Conservation (phyloP, 2,329 filamentous ascomycete species). For the Myriangium duriaei region DNA sequence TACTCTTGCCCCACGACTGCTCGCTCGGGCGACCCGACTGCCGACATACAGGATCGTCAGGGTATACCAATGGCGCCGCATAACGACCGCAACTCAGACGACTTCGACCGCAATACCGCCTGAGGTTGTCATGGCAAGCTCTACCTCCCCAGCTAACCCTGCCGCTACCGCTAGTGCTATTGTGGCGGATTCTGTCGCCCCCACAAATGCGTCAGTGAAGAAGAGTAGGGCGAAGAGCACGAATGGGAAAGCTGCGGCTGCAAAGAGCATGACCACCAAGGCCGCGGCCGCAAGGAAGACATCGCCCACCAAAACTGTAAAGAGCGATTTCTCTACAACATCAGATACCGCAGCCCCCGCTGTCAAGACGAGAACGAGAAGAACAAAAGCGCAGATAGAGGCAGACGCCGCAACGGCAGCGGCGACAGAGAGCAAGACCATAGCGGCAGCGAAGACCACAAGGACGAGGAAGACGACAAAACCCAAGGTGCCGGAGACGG, state of each 20-base stretch:
- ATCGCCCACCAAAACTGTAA: constrained; percentile 5
- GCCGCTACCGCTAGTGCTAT: too few species aligned
- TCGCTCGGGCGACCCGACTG: too few species aligned
- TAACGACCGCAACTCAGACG: background rate
- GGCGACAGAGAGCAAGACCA: background rate
- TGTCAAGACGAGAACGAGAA: constrained; percentile 1
- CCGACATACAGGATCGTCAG: too few species aligned
- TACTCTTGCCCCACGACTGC: too few species aligned
- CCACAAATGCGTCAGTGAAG: constrained; percentile 3
- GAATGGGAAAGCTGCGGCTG: background rate
- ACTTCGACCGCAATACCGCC: background rate
- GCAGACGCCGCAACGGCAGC: constrained; percentile 1
- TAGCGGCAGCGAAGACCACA: background rate
- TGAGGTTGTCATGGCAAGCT: background rate
- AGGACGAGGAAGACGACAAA: background rate
- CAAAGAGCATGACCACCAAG: background rate
- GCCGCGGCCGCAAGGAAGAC: constrained; percentile 2
- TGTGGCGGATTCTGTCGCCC: too few species aligned
- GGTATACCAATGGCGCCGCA: too few species aligned
- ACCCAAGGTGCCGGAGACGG: background rate
- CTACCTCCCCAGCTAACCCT: background rate
- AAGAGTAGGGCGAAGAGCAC: constrained; percentile 8
- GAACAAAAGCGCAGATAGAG: constrained; percentile 4
- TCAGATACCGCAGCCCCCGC: background rate
- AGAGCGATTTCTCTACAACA: background rate